phyloP scores from a whole-genome alignment of 108 stramenopile species.

The Chaetoceros tenuissimus region DNA sequence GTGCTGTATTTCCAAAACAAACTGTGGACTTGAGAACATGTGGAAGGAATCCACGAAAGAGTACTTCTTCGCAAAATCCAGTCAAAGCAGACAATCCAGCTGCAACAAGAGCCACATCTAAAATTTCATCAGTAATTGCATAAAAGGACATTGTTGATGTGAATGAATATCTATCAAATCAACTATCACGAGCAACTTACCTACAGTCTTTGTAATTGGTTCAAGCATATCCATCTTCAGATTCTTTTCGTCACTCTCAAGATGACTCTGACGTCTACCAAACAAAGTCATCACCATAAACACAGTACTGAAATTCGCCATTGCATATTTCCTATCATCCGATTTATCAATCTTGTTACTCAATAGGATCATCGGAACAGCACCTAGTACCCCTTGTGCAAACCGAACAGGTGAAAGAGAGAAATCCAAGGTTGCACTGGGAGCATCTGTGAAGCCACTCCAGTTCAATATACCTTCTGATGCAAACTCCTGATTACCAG shows the following conservation, averaged over 20 bases:
- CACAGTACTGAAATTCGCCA: conserved; percentile 35
- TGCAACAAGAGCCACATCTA: not conserved
- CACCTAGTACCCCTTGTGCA: conserved; percentile 25
- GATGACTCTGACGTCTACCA: conserved; percentile 22
- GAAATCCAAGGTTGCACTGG: conserved; percentile 11
- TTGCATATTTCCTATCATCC: conserved; percentile 17
- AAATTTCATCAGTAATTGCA: not conserved
- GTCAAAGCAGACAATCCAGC: conserved; percentile 5
- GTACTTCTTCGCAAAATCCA: conserved; percentile 40
- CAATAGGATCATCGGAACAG: conserved; percentile 37
- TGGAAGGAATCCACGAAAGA: conserved; percentile 40
- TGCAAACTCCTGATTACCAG: not conserved
- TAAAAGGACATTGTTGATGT: not conserved
- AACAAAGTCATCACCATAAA: conserved; percentile 49
- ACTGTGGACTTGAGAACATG: conserved; percentile 8
- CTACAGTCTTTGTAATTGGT: not conserved
- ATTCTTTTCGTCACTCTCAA: not conserved
- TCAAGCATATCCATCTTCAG: not conserved
- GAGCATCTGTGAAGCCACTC: not conserved
- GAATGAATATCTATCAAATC: not conserved
- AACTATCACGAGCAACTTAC: not conserved
- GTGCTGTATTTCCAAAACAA: not conserved
- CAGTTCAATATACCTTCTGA: not conserved
- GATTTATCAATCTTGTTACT: conserved; percentile 18
- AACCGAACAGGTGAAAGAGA: conserved; percentile 8